phyloP scores from a whole-genome alignment of 2,329 filamentous ascomycete genomes.

The Hypoxylon sp. region DNA sequence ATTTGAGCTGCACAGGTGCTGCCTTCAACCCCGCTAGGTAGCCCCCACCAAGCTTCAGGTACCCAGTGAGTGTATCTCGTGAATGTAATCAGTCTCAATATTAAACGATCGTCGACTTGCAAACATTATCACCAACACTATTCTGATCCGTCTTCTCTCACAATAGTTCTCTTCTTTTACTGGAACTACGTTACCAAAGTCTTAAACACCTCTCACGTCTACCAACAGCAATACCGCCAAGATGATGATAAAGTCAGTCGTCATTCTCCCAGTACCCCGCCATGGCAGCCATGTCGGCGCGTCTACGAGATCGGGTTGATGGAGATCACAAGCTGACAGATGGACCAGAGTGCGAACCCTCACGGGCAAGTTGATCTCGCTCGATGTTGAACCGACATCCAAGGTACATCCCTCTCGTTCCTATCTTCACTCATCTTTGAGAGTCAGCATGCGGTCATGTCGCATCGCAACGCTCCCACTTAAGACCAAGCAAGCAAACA shows the following conservation, averaged over 20 bases:
- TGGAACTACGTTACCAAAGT: background rate
- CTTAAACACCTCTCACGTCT: background rate
- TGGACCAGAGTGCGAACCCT: constrained; percentile 89
- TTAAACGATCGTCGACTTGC: background rate
- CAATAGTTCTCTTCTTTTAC: background rate
- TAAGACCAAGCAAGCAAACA: background rate
- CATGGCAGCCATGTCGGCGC: constrained; percentile 8
- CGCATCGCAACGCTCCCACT: constrained; percentile 6
- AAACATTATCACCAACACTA: background rate
- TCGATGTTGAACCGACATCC: constrained; percentile 95
- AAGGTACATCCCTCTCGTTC: constrained; percentile 69
- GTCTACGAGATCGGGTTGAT: background rate
- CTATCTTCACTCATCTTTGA: background rate
- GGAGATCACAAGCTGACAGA: constrained; percentile 23
- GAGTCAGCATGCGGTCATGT: background rate
- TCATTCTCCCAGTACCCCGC: constrained; percentile 11
- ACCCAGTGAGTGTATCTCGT: background rate
- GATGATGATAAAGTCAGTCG: constrained; percentile 50
- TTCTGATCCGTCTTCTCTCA: background rate
- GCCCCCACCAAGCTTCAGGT: too few relatives aligned
- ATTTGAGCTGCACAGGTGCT: too few relatives aligned
- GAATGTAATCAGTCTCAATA: background rate
- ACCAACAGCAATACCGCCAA: constrained; percentile 37
- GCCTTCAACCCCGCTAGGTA: too few relatives aligned
- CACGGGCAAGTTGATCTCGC: constrained; percentile 98